Evolutionary conservation across 106 monocot genomes (phyloP), one percentile per base, ranked within the genome.

Genomic region (Dioscorea alata): DNA sequence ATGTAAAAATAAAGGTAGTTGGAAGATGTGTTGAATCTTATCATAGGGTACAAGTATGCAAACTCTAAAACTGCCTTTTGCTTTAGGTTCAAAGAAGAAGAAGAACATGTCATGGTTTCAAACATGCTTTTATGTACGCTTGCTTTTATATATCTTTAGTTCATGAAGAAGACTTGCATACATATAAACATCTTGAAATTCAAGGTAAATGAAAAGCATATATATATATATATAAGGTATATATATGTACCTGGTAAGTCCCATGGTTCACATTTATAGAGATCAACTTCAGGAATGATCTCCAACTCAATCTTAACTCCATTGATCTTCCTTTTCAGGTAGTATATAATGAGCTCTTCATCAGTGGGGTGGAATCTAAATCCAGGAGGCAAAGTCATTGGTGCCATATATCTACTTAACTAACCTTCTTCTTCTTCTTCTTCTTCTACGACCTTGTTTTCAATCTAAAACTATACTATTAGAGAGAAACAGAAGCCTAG

Each of bases 251-350:
- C 83, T 14, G 83, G 83, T 49, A 83, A 64, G 61, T 83, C 83
- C 83, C 83, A 83, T 0, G 83, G 83, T 50, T 83, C 83, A 23
- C 83, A 83, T 48, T 83, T 83, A 79, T 83, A 83, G 48, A 83
- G 79, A 79, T 83, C 83, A 16, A 83, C 83, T 64, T 79, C 79
- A 0, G 83, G 79, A 50, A 83, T 79, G 63, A 83, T 75, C 63
- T 83, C 83, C 58, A 83, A 57, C 59, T 83, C 83, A 50, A 83
- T 79, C 71, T 67, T 63, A 12, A 50, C 23, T n/a, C 83, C 75
- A 23, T 83, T 83, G 60, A 83, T 83, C 79, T 83, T 79, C 50
- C 79, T 75, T 61, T 79, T 83, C 42, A 83, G 83, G 28, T 83
- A 83, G 75, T 75, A 79, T 14, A 48, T 61, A 49, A 79, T 63